Evolutionary conservation across 305 asterid species (phyloP).

Genomic region (Withania somnifera): DNA sequence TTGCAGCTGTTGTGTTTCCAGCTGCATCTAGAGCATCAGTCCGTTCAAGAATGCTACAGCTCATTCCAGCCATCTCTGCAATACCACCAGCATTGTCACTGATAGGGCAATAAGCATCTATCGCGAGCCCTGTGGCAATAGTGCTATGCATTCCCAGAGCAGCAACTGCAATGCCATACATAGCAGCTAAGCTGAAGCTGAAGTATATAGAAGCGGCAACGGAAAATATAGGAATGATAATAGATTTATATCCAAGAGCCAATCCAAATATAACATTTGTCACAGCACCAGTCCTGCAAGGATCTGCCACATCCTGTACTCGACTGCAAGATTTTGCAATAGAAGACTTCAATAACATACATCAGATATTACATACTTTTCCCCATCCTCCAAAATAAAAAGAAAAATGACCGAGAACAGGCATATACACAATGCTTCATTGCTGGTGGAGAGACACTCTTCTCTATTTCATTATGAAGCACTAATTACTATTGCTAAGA

Average conservation of each 20-base stretch:
- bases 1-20: conserved; percentile 10
- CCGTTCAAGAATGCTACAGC: neutral
- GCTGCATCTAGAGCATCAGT: conserved; percentile 13
- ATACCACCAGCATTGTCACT: conserved; percentile 14
- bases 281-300: conserved; percentile 13
- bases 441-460: neutral
- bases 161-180: conserved; percentile 11
- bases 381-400: neutral
- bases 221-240: conserved; percentile 8
- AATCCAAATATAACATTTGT: conserved; percentile 10
- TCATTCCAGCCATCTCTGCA: conserved; percentile 15
- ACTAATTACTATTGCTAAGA: neutral
- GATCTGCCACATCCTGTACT: conserved; percentile 9
- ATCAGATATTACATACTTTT: neutral
- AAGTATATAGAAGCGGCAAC: conserved; percentile 1
- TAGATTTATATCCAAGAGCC: conserved; percentile 9
- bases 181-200: conserved; percentile 10
- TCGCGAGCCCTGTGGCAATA: conserved; percentile 8
- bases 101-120: conserved; percentile 10
- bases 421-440: neutral
- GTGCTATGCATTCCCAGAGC: conserved; percentile 14
- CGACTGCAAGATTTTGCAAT: conserved; percentile 2
- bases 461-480: neutral
- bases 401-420: neutral
- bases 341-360: neutral